Conservation (phyloP, 2,329 filamentous ascomycete genomes). For the Clonostachys solani region DNA sequence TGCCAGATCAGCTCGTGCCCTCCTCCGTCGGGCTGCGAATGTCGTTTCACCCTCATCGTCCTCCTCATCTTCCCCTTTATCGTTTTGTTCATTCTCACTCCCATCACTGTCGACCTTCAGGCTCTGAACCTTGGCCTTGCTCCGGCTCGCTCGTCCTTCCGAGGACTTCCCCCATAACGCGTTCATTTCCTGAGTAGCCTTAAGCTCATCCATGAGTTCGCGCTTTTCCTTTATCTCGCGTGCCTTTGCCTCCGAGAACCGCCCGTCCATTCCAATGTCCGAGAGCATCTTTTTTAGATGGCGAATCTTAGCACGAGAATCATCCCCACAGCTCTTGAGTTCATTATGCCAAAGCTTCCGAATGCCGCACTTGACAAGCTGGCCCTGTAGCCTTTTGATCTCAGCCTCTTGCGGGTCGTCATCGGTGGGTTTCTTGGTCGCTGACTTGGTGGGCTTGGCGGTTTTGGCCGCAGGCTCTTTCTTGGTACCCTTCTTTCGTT, state of each 20-base stretch:
- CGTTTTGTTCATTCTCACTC: slow-evolving; percentile 15
- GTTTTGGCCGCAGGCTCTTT: slow-evolving; percentile 15
- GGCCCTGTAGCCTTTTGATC: slow-evolving; percentile 83
- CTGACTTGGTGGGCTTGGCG: slow-evolving; percentile 12
- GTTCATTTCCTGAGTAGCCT: slow-evolving; percentile 79
- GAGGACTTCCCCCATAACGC: slow-evolving; percentile 64
- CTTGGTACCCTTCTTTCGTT: slow-evolving; percentile 47
- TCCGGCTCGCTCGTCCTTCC: slow-evolving; percentile 34
- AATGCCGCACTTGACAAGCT: slow-evolving; percentile 85
- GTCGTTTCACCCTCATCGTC: slow-evolving; percentile 20
- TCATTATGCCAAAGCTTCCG: slow-evolving; percentile 89
- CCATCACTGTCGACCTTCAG: slow-evolving; percentile 22
- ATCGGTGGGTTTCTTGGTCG: slow-evolving; percentile 14
- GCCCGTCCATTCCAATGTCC: slow-evolving; percentile 82
- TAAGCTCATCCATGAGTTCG: slow-evolving; percentile 79
- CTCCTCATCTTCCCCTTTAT: slow-evolving; percentile 14
- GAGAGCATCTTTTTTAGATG: slow-evolving; percentile 76
- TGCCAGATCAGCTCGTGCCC: slow-evolving; percentile 48
- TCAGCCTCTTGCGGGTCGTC: slow-evolving; percentile 66
- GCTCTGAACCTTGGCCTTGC: slow-evolving; percentile 22
- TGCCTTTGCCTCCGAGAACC: slow-evolving; percentile 82
- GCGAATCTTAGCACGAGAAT: slow-evolving; percentile 72
- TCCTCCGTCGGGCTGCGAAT: slow-evolving; percentile 38
- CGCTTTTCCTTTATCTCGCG: slow-evolving; percentile 81
- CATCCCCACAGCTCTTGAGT: slow-evolving; percentile 68